Percentiles rank a stretch among this genome's conserved stretches.
These are phyloP conservation scores for Melocanna baccifera DNA, from an alignment of 176 grass and related monocot genomes.

Conservation along the genomic window DNA sequence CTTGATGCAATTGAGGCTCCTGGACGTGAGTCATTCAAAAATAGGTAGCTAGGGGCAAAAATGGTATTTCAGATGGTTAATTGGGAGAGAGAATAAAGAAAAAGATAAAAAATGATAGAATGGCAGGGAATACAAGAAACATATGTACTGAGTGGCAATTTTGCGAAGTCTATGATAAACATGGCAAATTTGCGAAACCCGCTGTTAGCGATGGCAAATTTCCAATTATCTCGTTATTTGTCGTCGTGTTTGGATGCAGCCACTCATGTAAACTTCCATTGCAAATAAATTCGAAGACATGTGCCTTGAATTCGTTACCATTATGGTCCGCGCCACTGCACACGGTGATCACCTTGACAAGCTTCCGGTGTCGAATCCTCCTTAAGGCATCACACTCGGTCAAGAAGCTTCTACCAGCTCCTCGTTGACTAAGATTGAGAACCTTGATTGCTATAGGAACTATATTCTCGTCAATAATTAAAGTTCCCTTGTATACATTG, in stretches of 20 bases:
- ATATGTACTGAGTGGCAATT: too few species aligned
- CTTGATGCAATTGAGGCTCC: too few species aligned
- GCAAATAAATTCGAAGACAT: neutral
- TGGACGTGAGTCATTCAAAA: too few species aligned
- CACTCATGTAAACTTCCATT: neutral
- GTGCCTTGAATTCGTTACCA: constrained; percentile 31
- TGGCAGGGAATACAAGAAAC: too few species aligned
- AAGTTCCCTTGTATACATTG: constrained; percentile 15
- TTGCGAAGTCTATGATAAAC: too few species aligned
- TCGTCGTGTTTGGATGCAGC: neutral
- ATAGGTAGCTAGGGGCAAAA: too few species aligned
- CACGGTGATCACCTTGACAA: constrained; percentile 31
- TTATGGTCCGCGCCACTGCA: constrained; percentile 14
- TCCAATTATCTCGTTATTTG: too few species aligned
- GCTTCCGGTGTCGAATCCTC: constrained; percentile 4
- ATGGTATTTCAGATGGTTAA: too few species aligned
- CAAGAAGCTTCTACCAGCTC: constrained; percentile 25
- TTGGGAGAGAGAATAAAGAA: too few species aligned
- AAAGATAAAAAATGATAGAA: too few species aligned
- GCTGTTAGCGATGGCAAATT: too few species aligned
- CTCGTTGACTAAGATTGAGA: constrained; percentile 13
- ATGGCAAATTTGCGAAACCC: too few species aligned
- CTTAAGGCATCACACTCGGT: constrained; percentile 26
- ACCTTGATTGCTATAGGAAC: constrained; percentile 21
- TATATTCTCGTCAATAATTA: neutral